These are phyloP conservation scores for Leccinum pellstonianum DNA, from an alignment of 768 basidiomycete genomes.

Conservation along the genomic window DNA sequence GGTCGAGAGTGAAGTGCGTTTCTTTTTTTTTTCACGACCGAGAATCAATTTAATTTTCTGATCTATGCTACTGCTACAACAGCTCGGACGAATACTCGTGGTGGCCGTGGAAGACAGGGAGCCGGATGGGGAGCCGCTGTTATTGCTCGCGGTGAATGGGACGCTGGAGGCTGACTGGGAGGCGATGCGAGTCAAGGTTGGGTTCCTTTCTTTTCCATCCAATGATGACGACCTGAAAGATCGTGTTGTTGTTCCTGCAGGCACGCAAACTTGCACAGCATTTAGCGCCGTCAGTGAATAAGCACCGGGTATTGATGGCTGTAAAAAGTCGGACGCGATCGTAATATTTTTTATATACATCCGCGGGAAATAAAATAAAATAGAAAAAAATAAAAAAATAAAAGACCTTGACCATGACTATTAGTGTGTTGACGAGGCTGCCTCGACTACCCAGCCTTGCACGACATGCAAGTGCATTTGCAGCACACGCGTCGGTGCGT, in stretches of 20 bases:
- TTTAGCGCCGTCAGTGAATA: constrained; percentile 39
- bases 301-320: constrained; percentile 32
- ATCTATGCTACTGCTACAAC: not conserved
- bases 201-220: constrained; percentile 7
- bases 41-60: not conserved
- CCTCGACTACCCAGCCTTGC: constrained; percentile 11
- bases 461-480: constrained; percentile 38
- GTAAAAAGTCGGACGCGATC: constrained; percentile 25
- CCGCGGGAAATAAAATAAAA: constrained; percentile 27
- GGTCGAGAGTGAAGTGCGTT: constrained; percentile 73
- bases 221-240: too few relatives aligned
- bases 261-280: constrained; percentile 32
- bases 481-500: constrained; percentile 23
- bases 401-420: constrained; percentile 22
- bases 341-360: not conserved
- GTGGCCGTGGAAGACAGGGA: constrained; percentile 53
- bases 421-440: constrained; percentile 7
- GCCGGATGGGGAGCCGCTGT: constrained; percentile 43
- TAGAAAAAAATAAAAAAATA: constrained; percentile 13
- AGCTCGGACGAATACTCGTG: constrained; percentile 74
- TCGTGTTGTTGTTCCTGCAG: constrained; percentile 14
- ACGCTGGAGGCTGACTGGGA: constrained; percentile 64
- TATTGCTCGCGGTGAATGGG: constrained; percentile 71
- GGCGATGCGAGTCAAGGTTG: constrained; percentile 63
- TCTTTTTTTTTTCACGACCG: not conserved